phyloP scores from a whole-genome alignment of 2,329 filamentous ascomycete genomes.

The Nothopassalora personata region DNA sequence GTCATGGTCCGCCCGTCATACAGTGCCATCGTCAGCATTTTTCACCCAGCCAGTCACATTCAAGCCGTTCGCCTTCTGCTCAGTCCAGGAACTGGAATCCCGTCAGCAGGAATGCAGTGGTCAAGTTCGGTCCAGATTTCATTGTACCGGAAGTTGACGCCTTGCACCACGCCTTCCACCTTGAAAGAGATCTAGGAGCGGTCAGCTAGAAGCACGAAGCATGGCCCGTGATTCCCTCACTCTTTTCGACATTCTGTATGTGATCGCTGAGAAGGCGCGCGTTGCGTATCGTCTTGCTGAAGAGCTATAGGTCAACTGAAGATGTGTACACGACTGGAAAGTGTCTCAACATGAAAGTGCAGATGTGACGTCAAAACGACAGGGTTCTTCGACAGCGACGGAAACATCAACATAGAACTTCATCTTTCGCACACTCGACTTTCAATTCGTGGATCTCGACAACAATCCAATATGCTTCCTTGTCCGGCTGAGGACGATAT shows the following conservation, averaged over 20 bases:
- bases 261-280: conserved; percentile 9
- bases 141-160: conserved; percentile 47
- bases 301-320: background rate
- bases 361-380: background rate
- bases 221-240: background rate
- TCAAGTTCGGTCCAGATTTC: no score
- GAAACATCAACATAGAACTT: no score
- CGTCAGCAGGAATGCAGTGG: background rate
- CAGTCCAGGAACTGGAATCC: conserved; percentile 36
- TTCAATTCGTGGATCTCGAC: no score
- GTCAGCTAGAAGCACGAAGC: background rate
- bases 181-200: conserved; percentile 42
- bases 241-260: conserved; percentile 17
- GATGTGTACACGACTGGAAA: background rate
- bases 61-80: conserved; percentile 39
- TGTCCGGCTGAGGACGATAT: no score
- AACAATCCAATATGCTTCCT: no score
- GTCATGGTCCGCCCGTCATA: conserved; percentile 14
- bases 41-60: conserved; percentile 44
- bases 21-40: conserved; percentile 44
- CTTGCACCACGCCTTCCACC: conserved; percentile 45
- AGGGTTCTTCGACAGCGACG: background rate
- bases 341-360: background rate
- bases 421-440: no score
- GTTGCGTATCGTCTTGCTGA: background rate